phyloP scores from a whole-genome alignment of 768 basidiomycete genomes.

The Butyriboletus loyo region DNA sequence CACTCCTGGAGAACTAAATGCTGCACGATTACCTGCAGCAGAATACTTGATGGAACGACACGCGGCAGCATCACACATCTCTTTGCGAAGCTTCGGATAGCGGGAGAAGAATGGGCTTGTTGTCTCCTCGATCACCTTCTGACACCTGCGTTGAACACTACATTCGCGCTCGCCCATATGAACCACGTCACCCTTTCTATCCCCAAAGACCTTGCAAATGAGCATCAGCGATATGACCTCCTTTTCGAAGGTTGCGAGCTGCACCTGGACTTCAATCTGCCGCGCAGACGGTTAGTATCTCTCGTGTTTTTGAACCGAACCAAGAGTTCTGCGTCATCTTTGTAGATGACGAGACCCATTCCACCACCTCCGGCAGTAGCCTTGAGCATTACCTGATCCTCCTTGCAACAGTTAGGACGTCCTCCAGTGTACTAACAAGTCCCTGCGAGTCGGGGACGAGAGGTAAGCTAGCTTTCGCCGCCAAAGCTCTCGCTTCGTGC shows the following conservation, averaged over 20 bases:
- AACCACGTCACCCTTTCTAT: slow-evolving; percentile 54
- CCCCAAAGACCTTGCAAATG: slow-evolving; percentile 56
- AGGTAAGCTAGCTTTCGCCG: slow-evolving; percentile 45
- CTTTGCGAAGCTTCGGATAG: slow-evolving; percentile 42
- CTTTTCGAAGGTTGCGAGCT: background rate
- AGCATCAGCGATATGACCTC: background rate
- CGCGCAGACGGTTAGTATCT: slow-evolving; percentile 50
- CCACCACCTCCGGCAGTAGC: slow-evolving; percentile 70
- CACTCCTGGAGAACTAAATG: background rate
- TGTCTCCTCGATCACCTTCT: slow-evolving; percentile 72
- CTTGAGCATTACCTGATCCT: slow-evolving; percentile 61
- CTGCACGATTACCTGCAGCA: slow-evolving; percentile 46
- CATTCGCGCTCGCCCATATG: slow-evolving; percentile 73
- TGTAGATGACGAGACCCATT: slow-evolving; percentile 60
- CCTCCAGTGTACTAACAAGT: slow-evolving; percentile 40
- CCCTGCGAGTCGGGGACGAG: slow-evolving; percentile 58
- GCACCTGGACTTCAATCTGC: slow-evolving; percentile 67
- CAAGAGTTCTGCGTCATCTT: slow-evolving; percentile 36
- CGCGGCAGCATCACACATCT: slow-evolving; percentile 52
- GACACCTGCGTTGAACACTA: slow-evolving; percentile 64
- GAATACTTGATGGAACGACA: slow-evolving; percentile 50
- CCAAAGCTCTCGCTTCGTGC: slow-evolving; percentile 51
- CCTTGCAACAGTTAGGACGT: slow-evolving; percentile 39
- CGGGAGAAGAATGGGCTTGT: slow-evolving; percentile 55
- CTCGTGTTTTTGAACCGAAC: slow-evolving; percentile 36